Evolutionary conservation across 371 early-diverging fungal genomes (phyloP).

Genomic region (Lichtheimia ornata): DNA sequence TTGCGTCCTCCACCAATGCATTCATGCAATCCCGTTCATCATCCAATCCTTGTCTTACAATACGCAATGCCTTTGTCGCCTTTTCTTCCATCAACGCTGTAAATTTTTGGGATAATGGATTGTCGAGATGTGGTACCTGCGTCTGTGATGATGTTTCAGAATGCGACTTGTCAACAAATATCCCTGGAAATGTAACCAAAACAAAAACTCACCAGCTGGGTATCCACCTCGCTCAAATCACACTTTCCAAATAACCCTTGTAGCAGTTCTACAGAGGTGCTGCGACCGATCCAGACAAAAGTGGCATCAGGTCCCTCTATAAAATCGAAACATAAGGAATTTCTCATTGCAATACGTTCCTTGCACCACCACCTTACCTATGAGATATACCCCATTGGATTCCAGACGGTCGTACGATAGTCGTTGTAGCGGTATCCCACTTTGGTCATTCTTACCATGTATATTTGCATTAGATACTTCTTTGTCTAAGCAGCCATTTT

Average conservation of each 20-base stretch:
- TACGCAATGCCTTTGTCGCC: neutral
- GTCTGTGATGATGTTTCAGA: constrained; percentile 5
- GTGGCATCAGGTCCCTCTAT: constrained; percentile 23
- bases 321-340: neutral
- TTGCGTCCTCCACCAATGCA: constrained; percentile 79
- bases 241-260: constrained; percentile 23
- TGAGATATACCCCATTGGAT: constrained; percentile 71
- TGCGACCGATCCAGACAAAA: constrained; percentile 40
- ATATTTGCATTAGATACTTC: too few relatives aligned
- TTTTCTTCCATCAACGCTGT: neutral
- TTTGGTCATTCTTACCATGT: neutral
- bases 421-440: constrained; percentile 55
- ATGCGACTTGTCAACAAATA: neutral
- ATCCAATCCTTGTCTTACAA: constrained; percentile 65
- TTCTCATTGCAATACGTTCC: neutral
- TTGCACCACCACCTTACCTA: constrained; percentile 26
- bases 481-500: neutral
- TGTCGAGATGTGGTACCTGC: neutral
- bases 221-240: constrained; percentile 22
- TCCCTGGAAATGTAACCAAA: neutral
- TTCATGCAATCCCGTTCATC: constrained; percentile 68
- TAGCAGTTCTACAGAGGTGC: constrained; percentile 17
- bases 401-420: constrained; percentile 78
- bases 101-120: neutral
- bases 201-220: constrained; percentile 9